Base-by-base conservation (phyloP, 2,329 filamentous ascomycete species). In the Tolypocladium cylindrosporum region DNA sequence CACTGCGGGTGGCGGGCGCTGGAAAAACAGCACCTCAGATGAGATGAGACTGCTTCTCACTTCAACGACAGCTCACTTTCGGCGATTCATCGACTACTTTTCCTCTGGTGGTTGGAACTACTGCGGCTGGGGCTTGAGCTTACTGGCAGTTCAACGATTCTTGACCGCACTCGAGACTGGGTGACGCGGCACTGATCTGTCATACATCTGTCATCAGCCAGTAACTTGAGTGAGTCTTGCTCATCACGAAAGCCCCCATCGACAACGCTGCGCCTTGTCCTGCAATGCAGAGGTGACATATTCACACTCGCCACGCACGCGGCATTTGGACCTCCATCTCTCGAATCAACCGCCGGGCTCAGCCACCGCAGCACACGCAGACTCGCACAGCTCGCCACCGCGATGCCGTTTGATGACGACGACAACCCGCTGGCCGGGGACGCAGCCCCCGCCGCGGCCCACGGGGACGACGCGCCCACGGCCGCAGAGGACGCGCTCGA, bases 401-500 rank as follows among this genome's bases (percentile, higher is more conserved):
- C 57, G 52, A 77, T 77, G 75, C 63, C 74, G 5, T 75, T 76
- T 60, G 73, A 77, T 62, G 75, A 78, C 61, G 75, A 78, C 59
- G 76, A 78, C 58, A 69, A 70, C 57, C 72, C 73, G 21, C 65
- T 61, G 43, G 56, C 64, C 19, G 59, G 61, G n/a, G 61, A 56
- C 6, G 61, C 64, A 24, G 48, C 59, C 7, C 59, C 61, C 10
- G 51, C 57, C n/a, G 55, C 27, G 27, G 27, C 58, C n/a, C 64
- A 61, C 55, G 65, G 64, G 42, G 69, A 71, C 39, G 69, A 64
- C 45, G 65, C 65, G 24, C 60, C 65, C 9, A 10, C 31, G 8
- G 64, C 64, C 11, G 64, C 66, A 51, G 85, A 89, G 58, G 79
- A 84, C 54, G 84, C 85, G 61, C 79, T 86, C 56, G 87, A 87